Percentiles rank a stretch among this genome's conserved stretches.
Conservation (phyloP, 805 yeast genomes). For the Candida yuanshanica region DNA sequence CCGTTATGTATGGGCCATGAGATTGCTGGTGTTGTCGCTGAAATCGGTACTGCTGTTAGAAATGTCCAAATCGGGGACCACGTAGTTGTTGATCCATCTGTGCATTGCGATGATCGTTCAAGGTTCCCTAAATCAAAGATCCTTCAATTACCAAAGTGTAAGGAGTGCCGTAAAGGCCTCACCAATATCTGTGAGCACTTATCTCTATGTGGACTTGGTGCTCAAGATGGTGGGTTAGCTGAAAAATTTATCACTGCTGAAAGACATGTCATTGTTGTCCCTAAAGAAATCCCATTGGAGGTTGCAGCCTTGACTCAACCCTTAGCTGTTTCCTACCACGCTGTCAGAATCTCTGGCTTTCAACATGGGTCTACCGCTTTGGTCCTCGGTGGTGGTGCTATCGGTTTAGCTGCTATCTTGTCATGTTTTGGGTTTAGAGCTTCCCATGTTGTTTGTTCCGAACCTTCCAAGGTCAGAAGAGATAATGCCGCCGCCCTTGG, state of each 20-base stretch:
- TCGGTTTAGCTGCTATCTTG: conserved; percentile 44
- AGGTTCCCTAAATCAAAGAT: conserved; percentile 27
- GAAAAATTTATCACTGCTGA: conserved; percentile 41
- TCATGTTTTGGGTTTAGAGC: conserved; percentile 44
- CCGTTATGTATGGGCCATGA: conserved; percentile 54
- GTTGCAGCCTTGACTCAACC: conserved; percentile 55
- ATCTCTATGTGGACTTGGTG: conserved; percentile 51
- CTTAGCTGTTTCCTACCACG: conserved; percentile 56
- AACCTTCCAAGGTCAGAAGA: conserved; percentile 44
- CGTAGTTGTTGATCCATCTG: conserved; percentile 59
- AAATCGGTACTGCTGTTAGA: conserved; percentile 41
- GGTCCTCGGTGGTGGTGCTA: conserved; percentile 51
- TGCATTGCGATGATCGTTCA: conserved; percentile 45
- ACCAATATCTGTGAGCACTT: conserved; percentile 48
- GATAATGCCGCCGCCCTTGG: conserved; percentile 42
- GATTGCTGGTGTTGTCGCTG: conserved; percentile 39
- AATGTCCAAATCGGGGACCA: conserved; percentile 45
- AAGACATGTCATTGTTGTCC: conserved; percentile 35
- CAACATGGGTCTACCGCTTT: conserved; percentile 40
- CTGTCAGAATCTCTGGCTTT: conserved; percentile 37
- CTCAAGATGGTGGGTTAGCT: conserved; percentile 49
- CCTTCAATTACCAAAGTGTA: conserved; percentile 31
- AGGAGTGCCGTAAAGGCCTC: conserved; percentile 42
- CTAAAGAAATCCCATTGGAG: conserved; percentile 34
- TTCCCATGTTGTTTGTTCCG: conserved; percentile 40